Evolutionary conservation across 2,329 filamentous ascomycete genomes (phyloP).

Genomic region (Neodidymelliopsis sp.): DNA sequence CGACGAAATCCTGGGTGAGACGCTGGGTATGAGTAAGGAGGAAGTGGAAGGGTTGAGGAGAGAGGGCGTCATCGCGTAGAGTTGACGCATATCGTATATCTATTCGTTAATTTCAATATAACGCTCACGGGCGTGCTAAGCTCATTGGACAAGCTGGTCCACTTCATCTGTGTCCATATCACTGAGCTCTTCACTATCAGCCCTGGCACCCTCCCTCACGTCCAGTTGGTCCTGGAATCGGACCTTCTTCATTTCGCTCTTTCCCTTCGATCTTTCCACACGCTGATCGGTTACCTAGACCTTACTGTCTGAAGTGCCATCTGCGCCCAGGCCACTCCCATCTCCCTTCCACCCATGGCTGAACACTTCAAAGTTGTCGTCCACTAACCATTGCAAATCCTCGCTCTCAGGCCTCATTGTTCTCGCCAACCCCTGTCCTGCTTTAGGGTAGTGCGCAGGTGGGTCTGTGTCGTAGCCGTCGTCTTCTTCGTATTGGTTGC

Average conservation of each 20-base stretch:
- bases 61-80: slow-evolving; percentile 47
- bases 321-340: slow-evolving; percentile 41
- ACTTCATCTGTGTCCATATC: slow-evolving; percentile 16
- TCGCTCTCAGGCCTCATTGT: slow-evolving; percentile 64
- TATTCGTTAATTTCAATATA: background rate
- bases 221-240: background rate
- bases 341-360: slow-evolving; percentile 57
- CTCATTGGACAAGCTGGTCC: slow-evolving; percentile 13
- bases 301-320: slow-evolving; percentile 27
- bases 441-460: slow-evolving; percentile 66
- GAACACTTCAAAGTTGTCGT: slow-evolving; percentile 66
- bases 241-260: background rate
- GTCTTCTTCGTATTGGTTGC: slow-evolving; percentile 49
- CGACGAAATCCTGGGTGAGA: slow-evolving; percentile 44
- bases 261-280: background rate
- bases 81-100: background rate
- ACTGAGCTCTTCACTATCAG: slow-evolving; percentile 3
- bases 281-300: slow-evolving; percentile 8
- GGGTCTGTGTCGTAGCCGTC: slow-evolving; percentile 63
- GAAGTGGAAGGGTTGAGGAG: slow-evolving; percentile 43
- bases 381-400: slow-evolving; percentile 68
- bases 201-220: background rate
- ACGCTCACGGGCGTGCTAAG: background rate
- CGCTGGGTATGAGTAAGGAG: slow-evolving; percentile 40
- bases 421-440: slow-evolving; percentile 65